Percentiles rank a stretch among this genome's conserved stretches.
These are phyloP conservation scores for Neoscytalidium dimidiatum DNA, from an alignment of 2,329 filamentous ascomycete species.

Conservation along the genomic window DNA sequence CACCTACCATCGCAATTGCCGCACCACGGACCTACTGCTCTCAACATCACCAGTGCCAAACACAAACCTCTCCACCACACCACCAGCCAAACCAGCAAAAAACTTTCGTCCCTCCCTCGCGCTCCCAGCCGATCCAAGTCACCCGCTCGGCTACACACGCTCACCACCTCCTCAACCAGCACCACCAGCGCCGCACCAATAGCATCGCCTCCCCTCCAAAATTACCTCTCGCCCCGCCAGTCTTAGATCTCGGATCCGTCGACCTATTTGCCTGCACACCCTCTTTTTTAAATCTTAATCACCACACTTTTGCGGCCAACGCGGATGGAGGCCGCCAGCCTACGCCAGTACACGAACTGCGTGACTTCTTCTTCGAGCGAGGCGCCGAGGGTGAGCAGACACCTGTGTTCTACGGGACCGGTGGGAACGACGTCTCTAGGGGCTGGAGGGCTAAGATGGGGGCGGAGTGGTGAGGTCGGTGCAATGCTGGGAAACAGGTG, in stretches of 20 bases:
- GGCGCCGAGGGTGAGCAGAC: neutral
- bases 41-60: too few relatives aligned
- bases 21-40: too few relatives aligned
- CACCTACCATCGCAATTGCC: neutral
- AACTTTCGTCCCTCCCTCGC: too few relatives aligned
- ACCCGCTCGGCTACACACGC: too few relatives aligned
- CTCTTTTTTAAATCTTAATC: too few relatives aligned
- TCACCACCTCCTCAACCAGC: neutral
- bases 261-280: neutral
- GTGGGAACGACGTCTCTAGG: neutral
- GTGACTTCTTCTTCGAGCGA: slow-evolving; percentile 12
- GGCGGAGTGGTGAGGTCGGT: slow-evolving; percentile 12
- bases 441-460: slow-evolving; percentile 11
- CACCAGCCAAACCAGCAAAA: too few relatives aligned
- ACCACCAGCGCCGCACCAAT: neutral
- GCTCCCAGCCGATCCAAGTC: too few relatives aligned
- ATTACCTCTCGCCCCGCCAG: neutral
- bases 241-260: slow-evolving; percentile 2
- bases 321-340: neutral
- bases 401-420: slow-evolving; percentile 6
- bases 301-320: too few relatives aligned
- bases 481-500: neutral
- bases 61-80: too few relatives aligned
- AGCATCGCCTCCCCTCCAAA: neutral
- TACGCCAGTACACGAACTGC: neutral